phyloP scores from a whole-genome alignment of 257 asterid species.

The Solanum rostratum region DNA sequence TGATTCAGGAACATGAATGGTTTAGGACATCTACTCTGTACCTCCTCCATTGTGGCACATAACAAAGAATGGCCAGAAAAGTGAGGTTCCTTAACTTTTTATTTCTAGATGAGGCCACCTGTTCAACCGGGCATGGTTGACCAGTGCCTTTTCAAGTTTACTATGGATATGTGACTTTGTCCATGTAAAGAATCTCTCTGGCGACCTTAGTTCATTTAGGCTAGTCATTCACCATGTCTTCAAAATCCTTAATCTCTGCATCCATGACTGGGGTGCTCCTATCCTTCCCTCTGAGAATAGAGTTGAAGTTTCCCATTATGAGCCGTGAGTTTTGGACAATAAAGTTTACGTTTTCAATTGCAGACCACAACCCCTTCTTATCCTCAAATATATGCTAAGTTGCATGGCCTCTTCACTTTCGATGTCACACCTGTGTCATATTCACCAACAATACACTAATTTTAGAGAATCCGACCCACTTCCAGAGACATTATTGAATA shows the following conservation, averaged over 20 bases:
- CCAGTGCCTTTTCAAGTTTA: not conserved
- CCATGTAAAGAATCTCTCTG: not conserved
- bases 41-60: not conserved
- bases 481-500: too few relatives aligned
- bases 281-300: not conserved
- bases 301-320: not conserved
- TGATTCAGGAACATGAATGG: not conserved
- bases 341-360: not conserved
- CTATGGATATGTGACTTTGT: not conserved
- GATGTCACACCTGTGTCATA: too few relatives aligned
- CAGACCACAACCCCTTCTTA: not conserved
- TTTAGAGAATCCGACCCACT: too few relatives aligned
- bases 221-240: not conserved
- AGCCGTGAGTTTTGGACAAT: not conserved
- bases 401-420: too few relatives aligned
- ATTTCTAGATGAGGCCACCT: not conserved
- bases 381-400: not conserved
- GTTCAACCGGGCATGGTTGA: not conserved
- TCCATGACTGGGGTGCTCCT: not conserved
- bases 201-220: not conserved
- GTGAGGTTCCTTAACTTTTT: not conserved
- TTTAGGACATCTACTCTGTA: not conserved
- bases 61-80: not conserved
- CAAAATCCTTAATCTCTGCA: not conserved
- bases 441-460: too few relatives aligned